Evolutionary conservation across 75 land plant species (phyloP), one percentile per base, ranked within the genome.

Genomic region (Pinus taeda): DNA sequence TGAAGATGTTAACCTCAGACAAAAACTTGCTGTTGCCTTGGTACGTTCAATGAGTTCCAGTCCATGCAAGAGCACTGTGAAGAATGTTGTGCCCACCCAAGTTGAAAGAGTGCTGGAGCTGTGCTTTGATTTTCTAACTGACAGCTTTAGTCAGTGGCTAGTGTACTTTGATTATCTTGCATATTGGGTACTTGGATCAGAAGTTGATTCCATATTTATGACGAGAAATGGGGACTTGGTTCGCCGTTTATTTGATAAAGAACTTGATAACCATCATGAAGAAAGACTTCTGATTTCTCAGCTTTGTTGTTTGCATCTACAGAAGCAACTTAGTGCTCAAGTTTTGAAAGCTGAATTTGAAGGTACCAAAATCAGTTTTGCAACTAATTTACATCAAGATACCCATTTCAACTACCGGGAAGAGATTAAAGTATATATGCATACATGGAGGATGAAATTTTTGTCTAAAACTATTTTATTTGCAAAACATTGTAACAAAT

Each of bases 181-280:
- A 20, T 72, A 75, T 29, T 87, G 88, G 89, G 86, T 91, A 17
- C 79, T 83, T 37, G 76, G 86, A 22, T 59, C 81, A 49, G 81
- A 71, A 29, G 77, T 82, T 69, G 77, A 85, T 49, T 82, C 79
- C 14, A 75, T 79, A 62, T 75, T 64, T 66, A 37, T 77, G 0
- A 75, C 70, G 17, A 63, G 79, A 12, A 64, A 74, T 75, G 90
- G 88, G 11, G 90, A 97, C 78, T 79, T 93, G 61, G 98, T 97
- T 13, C 83, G 98, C 42, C 83, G 82, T 26, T 84, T 97, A 26
- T 97, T 97, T 82, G 99, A 97, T 81, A 97, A 97, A 76, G 99
- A 97, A 77, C 86, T 95, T 59, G 99, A 97, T 84, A 97, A 97
- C 77, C 98, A 97, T 75, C 99, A 97, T 79, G 99, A 97, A 81